Base-by-base conservation (phyloP, 116 monocot species). In the Cymodocea nodosa region DNA sequence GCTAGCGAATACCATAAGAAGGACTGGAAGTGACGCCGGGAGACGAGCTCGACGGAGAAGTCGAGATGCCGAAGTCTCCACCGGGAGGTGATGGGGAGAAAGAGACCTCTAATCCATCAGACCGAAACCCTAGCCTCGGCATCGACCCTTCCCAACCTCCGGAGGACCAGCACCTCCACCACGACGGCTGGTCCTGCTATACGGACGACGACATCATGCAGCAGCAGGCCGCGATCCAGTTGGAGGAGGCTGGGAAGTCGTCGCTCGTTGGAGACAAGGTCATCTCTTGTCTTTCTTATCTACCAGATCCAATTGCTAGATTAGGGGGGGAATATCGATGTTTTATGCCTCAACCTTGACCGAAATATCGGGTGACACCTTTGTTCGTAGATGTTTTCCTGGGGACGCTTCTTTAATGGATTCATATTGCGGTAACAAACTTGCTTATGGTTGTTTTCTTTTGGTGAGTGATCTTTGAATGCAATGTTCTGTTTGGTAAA, bases 211-310 rank as follows among this genome's bases (percentile, higher is more conserved):
- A 74, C 59, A 52, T 73, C 70, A 68, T 79, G 72, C 72, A 67
- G 58, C 83, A 79, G 70, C 70, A 79, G 17, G 62, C 60, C 50
- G 58, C 53, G 35, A 75, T 83, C 69, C 72, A 69, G 48, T 75
- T 66, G 11, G 71, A 64, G 63, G 87, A 83, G 64, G 83, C 77
- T 23, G 57, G 56, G 56, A 78, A 75, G 83, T 54, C 70, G 18
- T 83, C 81, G 15, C 74, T 76, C 71, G 81, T 87, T 62, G 87
- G 78, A 6, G 73, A 73, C 44, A 83, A 87, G 87, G 87, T 19
- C 19, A 54, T 48, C 49, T 51, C 1, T 34, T 17, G 52, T 25
- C 8, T 34, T 15, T 34, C 50, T 14, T 1, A 6, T n/a, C 20
- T 64, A 44, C 10, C 44, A 30, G 12, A 49, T 13, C 23, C 19